Conservation (phyloP, 768 basidiomycete genomes). For the Lactarius akahatsu region DNA sequence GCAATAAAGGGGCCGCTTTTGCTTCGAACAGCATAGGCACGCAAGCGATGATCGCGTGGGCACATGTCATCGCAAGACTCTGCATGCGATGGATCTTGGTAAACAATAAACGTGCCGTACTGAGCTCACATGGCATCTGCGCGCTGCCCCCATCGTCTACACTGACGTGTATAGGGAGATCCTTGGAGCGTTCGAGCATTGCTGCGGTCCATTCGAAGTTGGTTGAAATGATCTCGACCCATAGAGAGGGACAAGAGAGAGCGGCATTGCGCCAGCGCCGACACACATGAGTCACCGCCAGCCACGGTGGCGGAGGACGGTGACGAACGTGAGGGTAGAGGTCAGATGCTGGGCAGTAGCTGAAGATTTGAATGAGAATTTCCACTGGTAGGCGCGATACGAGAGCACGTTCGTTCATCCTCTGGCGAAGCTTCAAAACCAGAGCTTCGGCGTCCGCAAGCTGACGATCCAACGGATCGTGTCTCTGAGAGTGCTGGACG, state of each 20-base stretch:
- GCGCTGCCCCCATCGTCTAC: slow-evolving; percentile 16
- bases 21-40: slow-evolving; percentile 20
- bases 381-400: slow-evolving; percentile 25
- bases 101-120: slow-evolving; percentile 14
- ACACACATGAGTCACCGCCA: slow-evolving; percentile 26
- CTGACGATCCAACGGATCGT: slow-evolving; percentile 17
- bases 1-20: slow-evolving; percentile 15
- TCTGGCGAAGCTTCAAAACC: slow-evolving; percentile 17
- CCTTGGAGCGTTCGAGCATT: slow-evolving; percentile 25
- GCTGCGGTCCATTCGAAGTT: slow-evolving; percentile 22
- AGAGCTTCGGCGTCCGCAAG: slow-evolving; percentile 16
- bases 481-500: slow-evolving; percentile 1
- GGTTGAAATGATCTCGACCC: slow-evolving; percentile 25
- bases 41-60: slow-evolving; percentile 11
- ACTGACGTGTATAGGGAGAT: slow-evolving; percentile 24
- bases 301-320: slow-evolving; percentile 22
- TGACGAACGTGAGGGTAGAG: slow-evolving; percentile 18
- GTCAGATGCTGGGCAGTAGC: slow-evolving; percentile 23
- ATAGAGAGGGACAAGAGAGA: slow-evolving; percentile 21
- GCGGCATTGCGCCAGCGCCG: slow-evolving; percentile 26
- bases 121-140: slow-evolving; percentile 13
- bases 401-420: slow-evolving; percentile 24
- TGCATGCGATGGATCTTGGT: slow-evolving; percentile 22
- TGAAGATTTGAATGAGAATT: slow-evolving; percentile 24
- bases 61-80: slow-evolving; percentile 23